phyloP scores from a whole-genome alignment of 768 basidiomycete species.

The Rhodotorula kratochvilovae region DNA sequence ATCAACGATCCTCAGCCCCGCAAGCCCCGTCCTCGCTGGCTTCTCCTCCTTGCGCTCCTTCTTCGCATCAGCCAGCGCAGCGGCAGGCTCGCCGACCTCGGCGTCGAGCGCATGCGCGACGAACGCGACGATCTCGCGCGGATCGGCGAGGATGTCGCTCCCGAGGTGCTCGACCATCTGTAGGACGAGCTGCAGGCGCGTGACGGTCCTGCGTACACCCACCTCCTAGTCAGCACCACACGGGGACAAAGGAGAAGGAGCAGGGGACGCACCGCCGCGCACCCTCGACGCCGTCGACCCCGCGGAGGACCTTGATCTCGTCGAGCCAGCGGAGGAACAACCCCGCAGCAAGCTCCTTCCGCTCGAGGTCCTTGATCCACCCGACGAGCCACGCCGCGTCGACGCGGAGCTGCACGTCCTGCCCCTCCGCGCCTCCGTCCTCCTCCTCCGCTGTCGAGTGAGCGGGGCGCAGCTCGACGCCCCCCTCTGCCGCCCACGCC shows the following conservation, averaged over 20 bases:
- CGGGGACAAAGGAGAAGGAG: neutral
- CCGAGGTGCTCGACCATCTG: constrained; percentile 71
- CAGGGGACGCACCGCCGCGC: constrained; percentile 52
- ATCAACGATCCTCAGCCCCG: constrained; percentile 42
- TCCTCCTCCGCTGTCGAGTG: neutral
- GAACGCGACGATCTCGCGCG: constrained; percentile 72
- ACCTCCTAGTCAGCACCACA: too few relatives aligned
- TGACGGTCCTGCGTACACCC: constrained; percentile 53
- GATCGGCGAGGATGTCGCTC: constrained; percentile 59
- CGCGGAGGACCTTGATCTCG: constrained; percentile 57
- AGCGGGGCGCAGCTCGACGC: too few relatives aligned
- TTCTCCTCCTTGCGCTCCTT: constrained; percentile 3
- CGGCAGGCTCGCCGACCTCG: neutral
- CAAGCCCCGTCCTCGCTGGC: neutral
- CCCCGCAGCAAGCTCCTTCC: constrained; percentile 65
- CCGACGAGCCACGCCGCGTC: constrained; percentile 63
- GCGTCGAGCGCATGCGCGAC: constrained; percentile 68
- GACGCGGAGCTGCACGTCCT: constrained; percentile 45
- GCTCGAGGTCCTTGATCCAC: constrained; percentile 62
- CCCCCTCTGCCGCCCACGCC: too few relatives aligned
- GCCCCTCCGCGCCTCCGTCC: constrained; percentile 51
- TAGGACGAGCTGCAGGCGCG: constrained; percentile 73
- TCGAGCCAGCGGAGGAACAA: constrained; percentile 72
- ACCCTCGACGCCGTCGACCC: constrained; percentile 47
- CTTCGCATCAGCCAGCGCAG: neutral